Base-by-base conservation (phyloP, 148 eudicot species). In the Camellia japonica region DNA sequence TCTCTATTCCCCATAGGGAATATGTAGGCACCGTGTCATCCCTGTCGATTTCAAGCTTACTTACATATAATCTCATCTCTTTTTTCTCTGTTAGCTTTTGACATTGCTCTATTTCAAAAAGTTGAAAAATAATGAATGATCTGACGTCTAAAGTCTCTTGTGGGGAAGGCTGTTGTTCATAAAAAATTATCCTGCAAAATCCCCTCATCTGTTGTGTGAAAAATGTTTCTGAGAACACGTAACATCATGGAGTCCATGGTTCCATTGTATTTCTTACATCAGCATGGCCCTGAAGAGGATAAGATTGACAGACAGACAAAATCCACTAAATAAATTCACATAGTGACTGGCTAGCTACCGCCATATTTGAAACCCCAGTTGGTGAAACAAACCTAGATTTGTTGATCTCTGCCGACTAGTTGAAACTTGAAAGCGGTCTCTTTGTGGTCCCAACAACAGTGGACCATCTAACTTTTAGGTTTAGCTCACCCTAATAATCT, bases 181-280 rank as follows among this genome's bases (percentile, higher is more conserved):
- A 12, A 3, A 42, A 59, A 42, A 56, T 74, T 18, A 16, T 61
- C 51, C 65, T 41, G 52, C 77, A 58, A 18, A 74, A 74, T 74
- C 51, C 77, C 80, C 51, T 43, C 16, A 62, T 49, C 4, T 30
- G 46, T 52, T 30, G 5, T 71, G 71, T 61, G 77, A 62, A 62
- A 54, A 79, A 3, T 16, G 46, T 56, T 71, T 47, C 5, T 49
- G 7, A 49, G 0, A 49, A 49, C 52, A 49, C 55, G 83, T 78
- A 75, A 85, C 75, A 64, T 83, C 79, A 62, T 62, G 79, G 83
- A 76, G 73, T 71, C 85, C 78, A 72, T 81, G 12, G 30, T 49
- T 42, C 23, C 55, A 64, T 63, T 47, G 38, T 44, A 19, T 80
- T 81, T 73, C 74, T 42, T 72, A 55, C 76, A 82, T 82, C 68